These are phyloP conservation scores for Larix kaempferi DNA, from an alignment of 75 land plant genomes.

Conservation along the genomic window DNA sequence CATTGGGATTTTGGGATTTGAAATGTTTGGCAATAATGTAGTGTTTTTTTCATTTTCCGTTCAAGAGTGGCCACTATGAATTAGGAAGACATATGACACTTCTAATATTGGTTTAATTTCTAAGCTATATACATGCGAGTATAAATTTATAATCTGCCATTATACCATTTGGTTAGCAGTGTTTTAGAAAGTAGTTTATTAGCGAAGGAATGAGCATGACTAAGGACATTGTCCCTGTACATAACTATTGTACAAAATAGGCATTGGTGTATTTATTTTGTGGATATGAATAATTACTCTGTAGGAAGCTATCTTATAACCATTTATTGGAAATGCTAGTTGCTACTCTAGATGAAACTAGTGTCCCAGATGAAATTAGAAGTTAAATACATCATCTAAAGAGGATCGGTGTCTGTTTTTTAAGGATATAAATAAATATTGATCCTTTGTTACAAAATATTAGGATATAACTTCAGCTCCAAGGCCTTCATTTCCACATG, in stretches of 20 bases:
- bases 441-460: too few species aligned
- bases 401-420: not conserved
- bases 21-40: not conserved
- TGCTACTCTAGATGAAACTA: not conserved
- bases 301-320: not conserved
- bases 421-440: not conserved
- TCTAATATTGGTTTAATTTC: conserved; percentile 42
- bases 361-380: not conserved
- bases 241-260: not conserved
- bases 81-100: conserved; percentile 91
- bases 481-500: too few species aligned
- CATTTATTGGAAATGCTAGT: not conserved
- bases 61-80: conserved; percentile 79
- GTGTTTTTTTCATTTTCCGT: conserved; percentile 6
- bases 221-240: not conserved
- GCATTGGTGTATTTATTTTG: too few species aligned
- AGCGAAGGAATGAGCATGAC: not conserved
- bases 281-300: too few species aligned
- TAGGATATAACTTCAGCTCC: too few species aligned
- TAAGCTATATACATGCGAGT: not conserved
- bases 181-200: not conserved
- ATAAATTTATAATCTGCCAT: not conserved
- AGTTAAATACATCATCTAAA: not conserved
- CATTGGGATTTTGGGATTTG: too few species aligned
- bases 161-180: not conserved